Conservation (phyloP, 305 asterid species). For the Plantago lanceolata region DNA sequence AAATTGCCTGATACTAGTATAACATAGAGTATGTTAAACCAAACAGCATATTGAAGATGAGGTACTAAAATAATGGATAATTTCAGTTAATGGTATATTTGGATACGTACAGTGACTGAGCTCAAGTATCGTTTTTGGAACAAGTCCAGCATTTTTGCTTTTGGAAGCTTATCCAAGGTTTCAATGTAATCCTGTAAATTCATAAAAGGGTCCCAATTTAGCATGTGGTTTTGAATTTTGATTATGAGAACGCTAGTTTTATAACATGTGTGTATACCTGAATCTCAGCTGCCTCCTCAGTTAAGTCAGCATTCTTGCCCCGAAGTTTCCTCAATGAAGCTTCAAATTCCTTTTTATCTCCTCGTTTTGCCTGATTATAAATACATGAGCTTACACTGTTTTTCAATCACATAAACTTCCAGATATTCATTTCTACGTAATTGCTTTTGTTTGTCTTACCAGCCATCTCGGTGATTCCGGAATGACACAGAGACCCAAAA, state of each 20-base stretch:
- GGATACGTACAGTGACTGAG: constrained; percentile 60
- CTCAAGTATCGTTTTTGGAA: constrained; percentile 63
- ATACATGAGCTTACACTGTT: neutral
- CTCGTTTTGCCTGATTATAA: constrained; percentile 62
- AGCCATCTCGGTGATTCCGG: constrained; percentile 99
- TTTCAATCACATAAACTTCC: neutral
- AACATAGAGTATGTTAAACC: neutral
- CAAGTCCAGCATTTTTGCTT: constrained; percentile 68
- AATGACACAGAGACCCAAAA: constrained; percentile 62
- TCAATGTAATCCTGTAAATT: constrained; percentile 70
- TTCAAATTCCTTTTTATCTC: constrained; percentile 70
- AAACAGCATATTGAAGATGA: neutral
- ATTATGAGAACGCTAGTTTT: constrained; percentile 7
- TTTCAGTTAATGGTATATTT: neutral
- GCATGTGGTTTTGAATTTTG: neutral
- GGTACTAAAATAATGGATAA: neutral
- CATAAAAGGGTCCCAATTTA: constrained; percentile 1
- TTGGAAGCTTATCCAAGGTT: constrained; percentile 73
- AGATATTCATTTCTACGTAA: neutral
- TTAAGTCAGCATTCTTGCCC: constrained; percentile 59
- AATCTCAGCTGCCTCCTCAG: constrained; percentile 81
- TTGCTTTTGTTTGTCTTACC: constrained; percentile 34
- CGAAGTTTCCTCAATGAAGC: constrained; percentile 57
- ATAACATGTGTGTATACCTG: constrained; percentile 39
- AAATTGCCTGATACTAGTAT: neutral